phyloP scores from a whole-genome alignment of 2,329 filamentous ascomycete species.

The Plectosphaerella cucumerina region DNA sequence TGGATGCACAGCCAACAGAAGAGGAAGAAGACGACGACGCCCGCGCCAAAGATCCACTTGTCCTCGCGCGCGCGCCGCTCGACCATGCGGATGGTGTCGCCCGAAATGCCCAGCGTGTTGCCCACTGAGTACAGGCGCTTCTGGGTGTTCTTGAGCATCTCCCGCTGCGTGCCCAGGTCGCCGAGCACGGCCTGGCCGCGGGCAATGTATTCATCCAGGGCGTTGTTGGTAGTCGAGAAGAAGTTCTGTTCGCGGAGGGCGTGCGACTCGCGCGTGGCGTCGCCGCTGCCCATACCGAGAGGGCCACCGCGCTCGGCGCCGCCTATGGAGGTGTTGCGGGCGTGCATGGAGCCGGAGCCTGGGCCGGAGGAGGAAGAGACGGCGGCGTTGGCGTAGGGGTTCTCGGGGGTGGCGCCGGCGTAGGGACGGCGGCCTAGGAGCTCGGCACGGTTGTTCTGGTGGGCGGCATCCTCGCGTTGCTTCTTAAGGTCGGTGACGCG shows the following conservation, averaged over 20 bases:
- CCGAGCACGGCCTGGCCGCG: constrained; percentile 85
- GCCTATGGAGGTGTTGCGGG: constrained; percentile 34
- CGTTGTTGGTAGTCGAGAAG: constrained; percentile 73
- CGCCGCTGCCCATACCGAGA: constrained; percentile 48
- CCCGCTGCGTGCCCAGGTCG: constrained; percentile 83
- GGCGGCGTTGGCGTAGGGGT: constrained; percentile 72
- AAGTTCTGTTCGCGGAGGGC: constrained; percentile 88
- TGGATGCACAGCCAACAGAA: constrained; percentile 93
- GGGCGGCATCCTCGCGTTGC: constrained; percentile 69
- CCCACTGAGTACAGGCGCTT: constrained; percentile 86
- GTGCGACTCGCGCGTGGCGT: constrained; percentile 71
- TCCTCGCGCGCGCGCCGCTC: constrained; percentile 89
- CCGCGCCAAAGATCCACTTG: constrained; percentile 95
- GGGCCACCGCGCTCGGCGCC: constrained; percentile 27
- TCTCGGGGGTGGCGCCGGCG: constrained; percentile 76
- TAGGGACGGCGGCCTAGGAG: constrained; percentile 83
- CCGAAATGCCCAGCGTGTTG: constrained; percentile 88
- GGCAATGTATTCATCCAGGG: constrained; percentile 91
- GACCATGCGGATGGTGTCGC: constrained; percentile 96
- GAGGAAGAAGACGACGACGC: constrained; percentile 78
- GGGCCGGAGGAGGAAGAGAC: constrained; percentile 18
- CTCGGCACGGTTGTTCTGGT: constrained; percentile 67
- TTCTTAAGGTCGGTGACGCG: constrained; percentile 76
- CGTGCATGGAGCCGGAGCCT: constrained; percentile 26
- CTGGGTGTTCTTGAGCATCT: constrained; percentile 94